These are phyloP conservation scores for Thalia dealbata DNA, from an alignment of 176 grass and related monocot species.

Conservation along the genomic window DNA sequence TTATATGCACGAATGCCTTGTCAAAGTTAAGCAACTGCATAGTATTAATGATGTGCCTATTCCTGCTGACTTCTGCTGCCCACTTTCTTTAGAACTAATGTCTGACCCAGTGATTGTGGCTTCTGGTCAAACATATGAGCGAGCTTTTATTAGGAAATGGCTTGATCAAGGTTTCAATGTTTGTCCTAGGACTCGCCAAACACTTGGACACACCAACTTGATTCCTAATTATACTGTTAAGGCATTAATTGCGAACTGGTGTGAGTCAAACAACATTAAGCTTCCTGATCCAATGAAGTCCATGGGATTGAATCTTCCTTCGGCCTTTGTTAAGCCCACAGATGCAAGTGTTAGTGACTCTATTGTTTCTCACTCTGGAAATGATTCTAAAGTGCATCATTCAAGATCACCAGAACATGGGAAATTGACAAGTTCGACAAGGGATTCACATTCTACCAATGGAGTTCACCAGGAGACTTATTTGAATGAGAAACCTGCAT, in stretches of 20 bases:
- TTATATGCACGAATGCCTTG: constrained; percentile 60
- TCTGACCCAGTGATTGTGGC: constrained; percentile 97
- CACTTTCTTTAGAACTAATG: constrained; percentile 87
- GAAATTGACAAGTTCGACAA: constrained; percentile 36
- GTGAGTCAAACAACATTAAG: constrained; percentile 87
- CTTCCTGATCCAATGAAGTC: constrained; percentile 87
- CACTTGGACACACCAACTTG: constrained; percentile 85
- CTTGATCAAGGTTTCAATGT: constrained; percentile 91
- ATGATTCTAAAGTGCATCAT: constrained; percentile 25
- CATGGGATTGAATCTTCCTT: constrained; percentile 64
- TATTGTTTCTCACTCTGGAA: constrained; percentile 34
- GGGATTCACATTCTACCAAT: constrained; percentile 34
- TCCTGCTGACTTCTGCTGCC: constrained; percentile 94
- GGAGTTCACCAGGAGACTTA: constrained; percentile 27
- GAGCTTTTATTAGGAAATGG: constrained; percentile 87
- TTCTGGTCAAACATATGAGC: constrained; percentile 96
- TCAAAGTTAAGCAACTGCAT: constrained; percentile 58
- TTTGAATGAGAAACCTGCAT: constrained; percentile 20
- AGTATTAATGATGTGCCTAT: constrained; percentile 82
- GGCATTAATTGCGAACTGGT: constrained; percentile 98
- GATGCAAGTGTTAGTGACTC: constrained; percentile 28
- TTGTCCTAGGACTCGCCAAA: constrained; percentile 84
- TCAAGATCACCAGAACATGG: constrained; percentile 49
- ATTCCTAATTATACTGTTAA: constrained; percentile 99
- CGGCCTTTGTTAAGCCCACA: constrained; percentile 31